A percentile compares a stretch with the other conserved stretches of the same genome.
phyloP scores from a whole-genome alignment of 2,329 filamentous ascomycete genomes.

The Microascus cirrosus region DNA sequence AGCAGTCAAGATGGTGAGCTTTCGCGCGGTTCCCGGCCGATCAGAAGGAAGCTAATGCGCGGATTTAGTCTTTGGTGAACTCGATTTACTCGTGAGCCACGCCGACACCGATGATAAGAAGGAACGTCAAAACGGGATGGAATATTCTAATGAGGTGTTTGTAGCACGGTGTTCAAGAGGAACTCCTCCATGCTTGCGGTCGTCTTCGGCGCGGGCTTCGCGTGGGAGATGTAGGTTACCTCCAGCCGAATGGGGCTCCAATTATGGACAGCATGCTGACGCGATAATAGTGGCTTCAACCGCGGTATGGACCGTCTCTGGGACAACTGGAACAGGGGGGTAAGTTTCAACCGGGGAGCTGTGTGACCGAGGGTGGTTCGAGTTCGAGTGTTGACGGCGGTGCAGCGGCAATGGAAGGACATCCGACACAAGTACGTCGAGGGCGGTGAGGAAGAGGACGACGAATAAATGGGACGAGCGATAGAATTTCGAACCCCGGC shows the following conservation, averaged over 20 bases:
- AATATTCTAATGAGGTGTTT: not conserved
- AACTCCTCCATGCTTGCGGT: conserved; percentile 81
- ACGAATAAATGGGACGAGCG: not conserved
- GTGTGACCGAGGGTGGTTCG: not conserved
- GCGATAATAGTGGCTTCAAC: conserved; percentile 62
- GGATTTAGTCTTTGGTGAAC: not conserved
- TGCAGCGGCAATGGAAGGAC: conserved; percentile 98
- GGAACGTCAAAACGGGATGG: not conserved
- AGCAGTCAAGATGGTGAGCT: conserved; percentile 46
- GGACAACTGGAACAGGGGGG: conserved; percentile 84
- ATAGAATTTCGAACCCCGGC: not conserved
- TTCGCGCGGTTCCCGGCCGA: not conserved
- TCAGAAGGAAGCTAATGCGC: not conserved
- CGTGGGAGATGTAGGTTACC: conserved; percentile 74
- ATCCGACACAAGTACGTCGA: conserved; percentile 84
- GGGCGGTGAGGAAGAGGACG: conserved; percentile 52
- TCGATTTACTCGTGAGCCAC: conserved; percentile 1
- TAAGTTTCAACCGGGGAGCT: conserved; percentile 39
- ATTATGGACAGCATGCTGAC: conserved; percentile 1
- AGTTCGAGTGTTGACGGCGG: conserved; percentile 6
- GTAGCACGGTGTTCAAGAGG: conserved; percentile 70
- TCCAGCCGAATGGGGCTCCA: not conserved
- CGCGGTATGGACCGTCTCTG: conserved; percentile 72
- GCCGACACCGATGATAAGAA: not conserved
- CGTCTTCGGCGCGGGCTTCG: conserved; percentile 82